A percentile compares a stretch with the other conserved stretches of the same genome.
These are phyloP conservation scores for Penicillium sp. DNA, from an alignment of 2,329 filamentous ascomycete genomes.

Conservation along the genomic window DNA sequence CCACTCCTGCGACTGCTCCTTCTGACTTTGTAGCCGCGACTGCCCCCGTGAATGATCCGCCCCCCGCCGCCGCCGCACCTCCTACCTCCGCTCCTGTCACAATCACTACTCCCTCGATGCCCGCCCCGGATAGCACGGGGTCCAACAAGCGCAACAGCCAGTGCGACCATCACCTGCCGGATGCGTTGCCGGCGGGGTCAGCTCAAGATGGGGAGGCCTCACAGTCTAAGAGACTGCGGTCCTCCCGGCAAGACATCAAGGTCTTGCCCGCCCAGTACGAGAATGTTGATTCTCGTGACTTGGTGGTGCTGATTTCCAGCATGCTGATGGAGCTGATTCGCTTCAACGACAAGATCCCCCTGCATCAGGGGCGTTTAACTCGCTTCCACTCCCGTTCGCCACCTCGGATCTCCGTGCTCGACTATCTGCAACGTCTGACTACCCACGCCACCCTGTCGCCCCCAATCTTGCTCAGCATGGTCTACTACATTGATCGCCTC, in stretches of 20 bases:
- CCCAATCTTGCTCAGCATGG: conserved; percentile 95
- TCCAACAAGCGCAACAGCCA: conserved; percentile 41
- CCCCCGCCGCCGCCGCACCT: conserved; percentile 15
- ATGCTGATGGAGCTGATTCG: conserved; percentile 96
- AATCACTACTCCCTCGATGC: conserved; percentile 31
- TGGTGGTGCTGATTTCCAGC: conserved; percentile 87
- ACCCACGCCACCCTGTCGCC: conserved; percentile 92
- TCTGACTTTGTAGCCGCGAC: conserved; percentile 16
- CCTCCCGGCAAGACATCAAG: conserved; percentile 52
- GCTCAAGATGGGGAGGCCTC: conserved; percentile 33
- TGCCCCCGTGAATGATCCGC: conserved; percentile 18
- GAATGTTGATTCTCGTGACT: conserved; percentile 75
- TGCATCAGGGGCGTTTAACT: conserved; percentile 83
- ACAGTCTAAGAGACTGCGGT: conserved; percentile 50
- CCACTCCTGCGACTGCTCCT: conserved; percentile 17
- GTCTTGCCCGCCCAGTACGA: conserved; percentile 72
- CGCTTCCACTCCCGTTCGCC: conserved; percentile 90
- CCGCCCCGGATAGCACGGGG: conserved; percentile 28
- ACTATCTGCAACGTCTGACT: conserved; percentile 90
- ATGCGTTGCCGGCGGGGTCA: conserved; percentile 25
- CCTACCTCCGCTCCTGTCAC: not conserved
- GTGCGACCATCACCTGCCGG: conserved; percentile 25
- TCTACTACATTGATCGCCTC: conserved; percentile 96
- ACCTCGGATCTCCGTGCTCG: conserved; percentile 88
- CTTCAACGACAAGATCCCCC: conserved; percentile 84